Base-by-base conservation (phyloP, 2,329 filamentous ascomycete species). In the Venturia effusa region DNA sequence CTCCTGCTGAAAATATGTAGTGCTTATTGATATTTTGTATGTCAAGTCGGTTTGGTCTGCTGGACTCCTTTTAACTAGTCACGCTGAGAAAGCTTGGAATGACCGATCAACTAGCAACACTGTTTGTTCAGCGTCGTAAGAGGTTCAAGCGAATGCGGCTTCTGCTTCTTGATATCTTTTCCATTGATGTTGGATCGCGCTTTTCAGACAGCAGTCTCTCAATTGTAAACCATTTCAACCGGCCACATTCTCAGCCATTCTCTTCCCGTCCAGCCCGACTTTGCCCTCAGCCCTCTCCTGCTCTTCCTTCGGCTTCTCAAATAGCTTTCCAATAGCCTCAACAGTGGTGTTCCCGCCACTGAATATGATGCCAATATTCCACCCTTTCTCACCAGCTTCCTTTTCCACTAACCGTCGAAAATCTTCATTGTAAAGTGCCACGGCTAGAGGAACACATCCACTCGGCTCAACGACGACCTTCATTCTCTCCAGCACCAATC, bases 391-490 rank as follows among this genome's bases (percentile, higher is more conserved):
- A 0, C 89, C 89, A 0, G 79, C 88, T 74, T 92, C 88, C 66
- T 71, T 74, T 77, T 90, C 85, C 11, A 92, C 88, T 74, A 88
- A 74, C 15, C 71, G 73, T 65, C 90, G 79, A 67, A 97, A 97
- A 4, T 92, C 90, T 75, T 95, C 90, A 73, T 96, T 88, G 68
- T 85, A 97, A 68, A 97, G 77, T 62, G 86, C 87, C 8, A 90
- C 89, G 0, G 93, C 94, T 66, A 97, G 74, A 1, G 86, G 84
- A n/a, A 97, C 92, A 2, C 87, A 91, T 0, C 89, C 85, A 74
- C 88, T 92, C 27, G 93, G 93, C 80, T 97, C 93, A 15, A 97
- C 86, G 27, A 97, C 85, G 59, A 96, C 78, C 83, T 97, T 97
- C 81, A 94, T 85, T 65, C 92, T 79, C 82, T 97, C 93, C 67